Percentiles rank a stretch among this genome's conserved stretches.
Evolutionary conservation across 768 basidiomycete genomes (phyloP).

Genomic region (Polyporus arcularius): DNA sequence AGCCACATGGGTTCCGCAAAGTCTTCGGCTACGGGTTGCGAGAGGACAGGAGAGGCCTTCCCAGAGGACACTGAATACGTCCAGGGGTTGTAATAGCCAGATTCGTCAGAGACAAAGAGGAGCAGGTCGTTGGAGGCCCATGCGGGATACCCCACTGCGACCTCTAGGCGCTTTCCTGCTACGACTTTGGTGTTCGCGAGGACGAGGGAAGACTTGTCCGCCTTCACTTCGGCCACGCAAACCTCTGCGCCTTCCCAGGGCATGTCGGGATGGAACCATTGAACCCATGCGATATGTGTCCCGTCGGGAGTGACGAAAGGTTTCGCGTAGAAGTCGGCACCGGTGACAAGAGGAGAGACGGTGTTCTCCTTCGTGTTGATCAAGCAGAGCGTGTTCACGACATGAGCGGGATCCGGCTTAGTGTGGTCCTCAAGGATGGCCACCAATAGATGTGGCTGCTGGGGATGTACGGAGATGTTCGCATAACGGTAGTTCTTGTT

Average conservation of each 20-base stretch:
- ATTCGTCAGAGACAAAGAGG: slow-evolving; percentile 64
- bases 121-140: slow-evolving; percentile 61
- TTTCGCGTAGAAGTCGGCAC: slow-evolving; percentile 72
- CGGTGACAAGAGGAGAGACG: slow-evolving; percentile 49
- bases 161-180: slow-evolving; percentile 50
- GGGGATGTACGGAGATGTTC: slow-evolving; percentile 60
- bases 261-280: slow-evolving; percentile 73
- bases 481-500: slow-evolving; percentile 61
- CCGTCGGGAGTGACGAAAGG: slow-evolving; percentile 66
- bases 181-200: slow-evolving; percentile 44
- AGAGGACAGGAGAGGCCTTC: slow-evolving; percentile 41
- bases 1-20: slow-evolving; percentile 60
- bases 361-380: slow-evolving; percentile 50
- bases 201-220: slow-evolving; percentile 28
- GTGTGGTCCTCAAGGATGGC: slow-evolving; percentile 77
- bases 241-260: slow-evolving; percentile 70
- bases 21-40: slow-evolving; percentile 49
- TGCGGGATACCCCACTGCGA: slow-evolving; percentile 57
- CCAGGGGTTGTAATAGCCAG: slow-evolving; percentile 73
- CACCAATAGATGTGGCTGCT: slow-evolving; percentile 52
- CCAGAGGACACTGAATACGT: slow-evolving; percentile 42
- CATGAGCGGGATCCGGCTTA: slow-evolving; percentile 44
- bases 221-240: slow-evolving; percentile 48
- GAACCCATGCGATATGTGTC: slow-evolving; percentile 56
- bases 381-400: slow-evolving; percentile 58